Percentiles rank a stretch among this genome's conserved stretches.
phyloP scores from a whole-genome alignment of 163 green algal genomes.

The Coccomyxa subellipsoidea region DNA sequence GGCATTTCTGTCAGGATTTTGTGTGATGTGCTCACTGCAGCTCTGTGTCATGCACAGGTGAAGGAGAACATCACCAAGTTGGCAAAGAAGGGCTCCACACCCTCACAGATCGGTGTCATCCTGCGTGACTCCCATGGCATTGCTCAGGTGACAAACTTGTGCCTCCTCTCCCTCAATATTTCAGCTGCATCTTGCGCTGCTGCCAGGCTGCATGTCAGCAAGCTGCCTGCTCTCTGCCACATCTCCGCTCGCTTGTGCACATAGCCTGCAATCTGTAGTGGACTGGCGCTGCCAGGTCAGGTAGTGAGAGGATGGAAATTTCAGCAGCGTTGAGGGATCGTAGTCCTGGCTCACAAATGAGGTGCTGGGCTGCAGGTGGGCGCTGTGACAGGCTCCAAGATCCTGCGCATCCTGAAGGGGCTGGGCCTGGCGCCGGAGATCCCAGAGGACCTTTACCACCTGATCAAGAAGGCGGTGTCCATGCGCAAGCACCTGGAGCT shows the following conservation, averaged over 20 bases:
- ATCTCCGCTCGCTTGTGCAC: too few species aligned
- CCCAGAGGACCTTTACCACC: conserved; percentile 97
- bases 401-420: conserved; percentile 95
- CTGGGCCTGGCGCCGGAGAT: conserved; percentile 91
- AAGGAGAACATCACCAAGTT: conserved; percentile 93
- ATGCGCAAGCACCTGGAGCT: conserved; percentile 99
- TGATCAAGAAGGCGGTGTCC: conserved; percentile 99
- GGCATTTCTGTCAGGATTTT: too few species aligned
- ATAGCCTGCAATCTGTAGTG: too few species aligned
- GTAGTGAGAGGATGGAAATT: too few species aligned
- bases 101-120: conserved; percentile 95
- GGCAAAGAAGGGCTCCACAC: conserved; percentile 97
- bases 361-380: conserved; percentile 44
- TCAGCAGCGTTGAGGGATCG: neutral
- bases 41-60: conserved; percentile 57
- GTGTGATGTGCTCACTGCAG: neutral
- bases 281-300: too few species aligned
- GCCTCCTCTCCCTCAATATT: neutral
- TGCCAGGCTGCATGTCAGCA: too few species aligned
- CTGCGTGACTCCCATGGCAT: conserved; percentile 75
- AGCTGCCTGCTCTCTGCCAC: too few species aligned
- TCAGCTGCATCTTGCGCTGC: too few species aligned
- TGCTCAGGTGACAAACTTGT: neutral
- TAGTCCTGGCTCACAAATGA: neutral
- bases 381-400: conserved; percentile 91